phyloP scores from a whole-genome alignment of 345 rosid genomes.

The Chamaenerion angustifolium region DNA sequence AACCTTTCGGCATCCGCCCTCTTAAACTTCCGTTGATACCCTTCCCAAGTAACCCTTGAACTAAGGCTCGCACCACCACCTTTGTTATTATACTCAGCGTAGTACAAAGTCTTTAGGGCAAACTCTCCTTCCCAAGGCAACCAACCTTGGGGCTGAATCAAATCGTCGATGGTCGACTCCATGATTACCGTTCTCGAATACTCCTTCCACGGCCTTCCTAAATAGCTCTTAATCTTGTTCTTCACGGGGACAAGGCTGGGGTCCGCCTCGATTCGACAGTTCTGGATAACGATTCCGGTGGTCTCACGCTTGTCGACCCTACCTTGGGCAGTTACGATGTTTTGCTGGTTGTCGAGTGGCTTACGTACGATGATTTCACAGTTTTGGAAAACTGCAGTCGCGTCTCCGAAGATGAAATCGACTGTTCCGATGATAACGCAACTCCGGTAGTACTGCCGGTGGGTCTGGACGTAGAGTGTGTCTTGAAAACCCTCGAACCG shows the following conservation, averaged over 20 bases:
- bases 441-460: constrained; percentile 66
- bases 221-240: constrained; percentile 34
- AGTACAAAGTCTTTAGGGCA: constrained; percentile 39
- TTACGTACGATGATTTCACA: constrained; percentile 46
- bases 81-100: constrained; percentile 57
- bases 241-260: constrained; percentile 27
- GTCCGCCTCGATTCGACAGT: constrained; percentile 41
- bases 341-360: constrained; percentile 39
- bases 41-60: constrained; percentile 64
- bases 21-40: constrained; percentile 28
- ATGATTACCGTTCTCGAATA: constrained; percentile 58
- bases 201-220: constrained; percentile 69
- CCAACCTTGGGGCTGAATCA: constrained; percentile 71
- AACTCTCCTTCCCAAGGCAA: constrained; percentile 42
- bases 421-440: constrained; percentile 59
- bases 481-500: constrained; percentile 70
- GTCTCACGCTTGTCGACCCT: constrained; percentile 41
- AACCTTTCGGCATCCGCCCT: constrained; percentile 39
- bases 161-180: constrained; percentile 53
- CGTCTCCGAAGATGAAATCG: constrained; percentile 88
- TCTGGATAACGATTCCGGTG: constrained; percentile 69
- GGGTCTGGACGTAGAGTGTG: constrained; percentile 61
- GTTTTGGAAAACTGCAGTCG: constrained; percentile 64
- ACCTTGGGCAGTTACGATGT: constrained; percentile 58
- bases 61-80: constrained; percentile 39